A percentile compares a stretch with the other conserved stretches of the same genome.
Evolutionary conservation across 805 yeast species (phyloP).

Genomic region (Yarrowia osloensis): DNA sequence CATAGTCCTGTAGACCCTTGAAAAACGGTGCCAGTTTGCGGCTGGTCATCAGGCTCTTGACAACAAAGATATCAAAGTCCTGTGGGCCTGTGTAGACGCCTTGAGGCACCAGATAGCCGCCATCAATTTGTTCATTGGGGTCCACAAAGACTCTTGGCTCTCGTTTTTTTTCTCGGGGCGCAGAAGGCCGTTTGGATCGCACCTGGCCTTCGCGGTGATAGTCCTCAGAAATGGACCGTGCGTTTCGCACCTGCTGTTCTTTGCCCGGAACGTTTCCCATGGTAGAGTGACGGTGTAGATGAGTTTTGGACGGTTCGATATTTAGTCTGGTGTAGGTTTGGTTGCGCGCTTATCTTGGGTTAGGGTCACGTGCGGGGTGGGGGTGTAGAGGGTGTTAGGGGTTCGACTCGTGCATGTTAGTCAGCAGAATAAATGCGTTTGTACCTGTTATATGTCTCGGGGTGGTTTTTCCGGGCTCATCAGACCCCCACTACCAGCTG

Average conservation of each 20-base stretch:
- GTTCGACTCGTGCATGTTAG: not conserved
- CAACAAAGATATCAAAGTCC: conserved; percentile 73
- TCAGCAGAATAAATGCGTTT: not conserved
- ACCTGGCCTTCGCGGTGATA: conserved; percentile 1
- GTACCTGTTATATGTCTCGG: too few species aligned
- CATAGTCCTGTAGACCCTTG: conserved; percentile 82
- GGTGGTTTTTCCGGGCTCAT: not conserved
- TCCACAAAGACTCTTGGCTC: conserved; percentile 24
- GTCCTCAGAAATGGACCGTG: conserved; percentile 16
- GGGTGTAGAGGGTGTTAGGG: not conserved
- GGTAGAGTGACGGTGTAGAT: not conserved
- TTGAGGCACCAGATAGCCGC: conserved; percentile 89
- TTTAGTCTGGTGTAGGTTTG: not conserved
- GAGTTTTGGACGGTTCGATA: not conserved
- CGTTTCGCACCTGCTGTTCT: conserved; percentile 19
- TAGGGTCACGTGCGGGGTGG: conserved; percentile 27
- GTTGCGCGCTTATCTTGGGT: conserved; percentile 27
- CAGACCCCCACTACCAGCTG: not conserved
- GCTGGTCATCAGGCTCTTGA: conserved; percentile 65
- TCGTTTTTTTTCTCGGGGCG: conserved; percentile 13
- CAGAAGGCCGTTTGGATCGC: not conserved
- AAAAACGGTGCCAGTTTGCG: conserved; percentile 86
- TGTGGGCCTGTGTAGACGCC: conserved; percentile 79
- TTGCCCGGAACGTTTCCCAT: conserved; percentile 30
- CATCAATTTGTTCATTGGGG: conserved; percentile 60